Evolutionary conservation across 768 basidiomycete genomes (phyloP).

Genomic region (Melanogaster broomeanus): DNA sequence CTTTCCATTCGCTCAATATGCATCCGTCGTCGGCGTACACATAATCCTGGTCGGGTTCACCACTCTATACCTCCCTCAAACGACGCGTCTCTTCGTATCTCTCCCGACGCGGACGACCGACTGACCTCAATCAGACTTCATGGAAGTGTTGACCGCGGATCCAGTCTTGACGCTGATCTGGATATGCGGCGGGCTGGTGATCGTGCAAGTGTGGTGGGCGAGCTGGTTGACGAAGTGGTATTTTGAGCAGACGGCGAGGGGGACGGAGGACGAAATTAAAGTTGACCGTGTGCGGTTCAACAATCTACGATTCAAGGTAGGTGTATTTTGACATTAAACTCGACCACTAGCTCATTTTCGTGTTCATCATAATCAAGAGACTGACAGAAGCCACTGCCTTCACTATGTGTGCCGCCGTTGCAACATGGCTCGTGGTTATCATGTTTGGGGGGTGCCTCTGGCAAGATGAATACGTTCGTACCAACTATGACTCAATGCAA

Average conservation of each 20-base stretch:
- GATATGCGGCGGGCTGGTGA: slow-evolving; percentile 52
- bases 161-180: slow-evolving; percentile 61
- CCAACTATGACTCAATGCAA: background rate
- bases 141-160: slow-evolving; percentile 63
- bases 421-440: slow-evolving; percentile 52
- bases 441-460: slow-evolving; percentile 79
- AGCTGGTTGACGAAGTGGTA: slow-evolving; percentile 64
- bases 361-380: slow-evolving; percentile 39
- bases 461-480: slow-evolving; percentile 43
- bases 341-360: slow-evolving; percentile 4
- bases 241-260: slow-evolving; percentile 41
- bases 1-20: slow-evolving; percentile 61
- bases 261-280: slow-evolving; percentile 43
- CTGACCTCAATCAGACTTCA: slow-evolving; percentile 69
- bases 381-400: slow-evolving; percentile 51
- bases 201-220: slow-evolving; percentile 74
- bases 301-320: slow-evolving; percentile 39
- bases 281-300: slow-evolving; percentile 44
- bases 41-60: slow-evolving; percentile 64
- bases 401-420: slow-evolving; percentile 50
- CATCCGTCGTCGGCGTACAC: slow-evolving; percentile 68
- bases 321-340: slow-evolving; percentile 15
- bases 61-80: slow-evolving; percentile 71
- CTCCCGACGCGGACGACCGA: slow-evolving; percentile 42
- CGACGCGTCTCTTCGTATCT: slow-evolving; percentile 45